Percentiles rank a stretch among this genome's conserved stretches.
Conservation (phyloP, 345 rosid genomes). For the Citrus australasica region DNA sequence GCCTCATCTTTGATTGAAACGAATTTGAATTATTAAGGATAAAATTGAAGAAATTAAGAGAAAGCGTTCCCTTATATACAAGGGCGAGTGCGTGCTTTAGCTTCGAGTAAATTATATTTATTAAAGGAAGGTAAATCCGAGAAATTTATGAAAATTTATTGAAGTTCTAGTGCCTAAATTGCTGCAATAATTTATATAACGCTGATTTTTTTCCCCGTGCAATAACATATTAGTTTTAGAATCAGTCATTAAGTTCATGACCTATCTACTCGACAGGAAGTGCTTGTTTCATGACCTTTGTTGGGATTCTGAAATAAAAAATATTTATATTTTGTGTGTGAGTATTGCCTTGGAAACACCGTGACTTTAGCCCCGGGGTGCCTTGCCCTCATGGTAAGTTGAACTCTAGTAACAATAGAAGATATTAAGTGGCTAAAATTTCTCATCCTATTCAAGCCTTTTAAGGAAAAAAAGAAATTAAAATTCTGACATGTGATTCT, state of each 20-base stretch:
- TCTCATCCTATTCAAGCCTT: too few relatives aligned
- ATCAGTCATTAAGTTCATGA: neutral
- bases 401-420: too few relatives aligned
- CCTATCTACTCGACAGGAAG: neutral
- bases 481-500: too few relatives aligned
- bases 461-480: too few relatives aligned
- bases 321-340: too few relatives aligned
- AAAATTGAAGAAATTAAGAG: too few relatives aligned
- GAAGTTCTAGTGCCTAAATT: neutral
- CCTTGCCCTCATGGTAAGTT: too few relatives aligned
- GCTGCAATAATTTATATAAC: neutral
- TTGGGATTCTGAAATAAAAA: neutral
- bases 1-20: conserved; percentile 1
- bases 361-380: too few relatives aligned
- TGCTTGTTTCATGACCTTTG: neutral
- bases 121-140: neutral
- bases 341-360: too few relatives aligned
- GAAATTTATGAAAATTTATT: neutral
- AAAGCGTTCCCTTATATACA: neutral
- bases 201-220: too few relatives aligned
- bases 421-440: too few relatives aligned
- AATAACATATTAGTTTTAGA: neutral
- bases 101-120: neutral
- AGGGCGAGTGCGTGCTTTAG: too few relatives aligned
- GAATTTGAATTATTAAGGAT: neutral